Conservation (phyloP, 2,329 filamentous ascomycete genomes). For the Gremmenia infestans region DNA sequence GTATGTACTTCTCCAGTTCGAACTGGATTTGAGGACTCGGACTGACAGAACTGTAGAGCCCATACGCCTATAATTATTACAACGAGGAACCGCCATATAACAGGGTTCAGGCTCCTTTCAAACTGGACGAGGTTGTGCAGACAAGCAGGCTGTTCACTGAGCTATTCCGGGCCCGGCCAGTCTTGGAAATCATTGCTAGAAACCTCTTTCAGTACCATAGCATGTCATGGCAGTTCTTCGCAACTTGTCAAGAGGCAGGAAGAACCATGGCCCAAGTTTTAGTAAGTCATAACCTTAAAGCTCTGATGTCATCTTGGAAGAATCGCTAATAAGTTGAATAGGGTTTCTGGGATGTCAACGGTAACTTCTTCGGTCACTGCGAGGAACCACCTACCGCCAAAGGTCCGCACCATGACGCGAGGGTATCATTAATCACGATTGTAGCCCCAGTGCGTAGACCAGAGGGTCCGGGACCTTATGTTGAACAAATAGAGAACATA, state of each 20-base stretch:
- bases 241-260: slow-evolving; percentile 12
- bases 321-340: neutral
- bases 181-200: slow-evolving; percentile 4
- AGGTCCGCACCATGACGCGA: slow-evolving; percentile 3
- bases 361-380: slow-evolving; percentile 13
- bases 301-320: neutral
- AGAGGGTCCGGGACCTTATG: slow-evolving; percentile 5
- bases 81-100: neutral
- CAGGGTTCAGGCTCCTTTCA: neutral
- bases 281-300: slow-evolving; percentile 1
- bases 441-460: slow-evolving; percentile 12
- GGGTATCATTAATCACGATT: slow-evolving; percentile 8
- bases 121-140: neutral
- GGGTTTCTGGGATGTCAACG: slow-evolving; percentile 17
- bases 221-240: slow-evolving; percentile 13
- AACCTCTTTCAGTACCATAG: slow-evolving; percentile 12
- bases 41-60: neutral
- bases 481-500: slow-evolving; percentile 14
- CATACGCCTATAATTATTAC: neutral
- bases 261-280: slow-evolving; percentile 2
- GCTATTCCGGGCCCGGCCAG: slow-evolving; percentile 4
- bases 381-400: slow-evolving; percentile 3
- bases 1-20: slow-evolving; percentile 1
- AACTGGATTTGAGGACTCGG: too few relatives aligned
- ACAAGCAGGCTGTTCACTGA: slow-evolving; percentile 6